Evolutionary conservation across 1,284 basidiomycete species (phyloP), one percentile per base, ranked within the genome.

Genomic region (Trametes pubescens): DNA sequence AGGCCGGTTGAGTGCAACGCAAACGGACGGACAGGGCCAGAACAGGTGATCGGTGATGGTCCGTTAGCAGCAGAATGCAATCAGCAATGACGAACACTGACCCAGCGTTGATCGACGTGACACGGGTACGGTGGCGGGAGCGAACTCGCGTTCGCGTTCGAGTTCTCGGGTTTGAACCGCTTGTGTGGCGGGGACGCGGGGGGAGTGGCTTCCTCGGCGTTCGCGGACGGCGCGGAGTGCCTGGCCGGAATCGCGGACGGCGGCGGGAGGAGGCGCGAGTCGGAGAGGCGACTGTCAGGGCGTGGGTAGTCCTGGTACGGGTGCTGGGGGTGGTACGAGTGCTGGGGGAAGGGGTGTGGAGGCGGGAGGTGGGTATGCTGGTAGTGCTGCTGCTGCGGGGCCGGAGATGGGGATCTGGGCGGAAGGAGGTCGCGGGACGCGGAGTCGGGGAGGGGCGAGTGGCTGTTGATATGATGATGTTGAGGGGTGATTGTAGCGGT

Each of bases 51-150:
- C 68, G 68, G 65, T 58, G 65, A 69, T 66, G 67, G 67, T 26
- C 55, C 40, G 67, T 65, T 63, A 69, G 59, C 60, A 69, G 61
- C 57, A 59, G 64, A 69, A 66, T 62, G 60, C 65, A 63, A 69
- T 69, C 67, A 69, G 60, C 58, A 59, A 65, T 62, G 65, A 62
- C 65, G 62, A 54, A 51, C 35, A 69, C 68, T 52, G 37, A 67
- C 68, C 68, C 68, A 69, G 65, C 67, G 67, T 65, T 69, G 67
- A 65, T 69, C 68, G 68, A 69, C 64, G 68, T 63, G 58, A 59
- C 63, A 62, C 11, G 65, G 61, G 57, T 49, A 59, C 52, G 68
- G 65, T 21, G 68, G 68, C 52, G 62, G 62, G 40, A 57, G 67
- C 59, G 64, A 35, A 40, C 18, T 57, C 32, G 35, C 47, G 29